These are phyloP conservation scores for Microsporum audouinii DNA, from an alignment of 2,329 filamentous ascomycete species.

Conservation along the genomic window DNA sequence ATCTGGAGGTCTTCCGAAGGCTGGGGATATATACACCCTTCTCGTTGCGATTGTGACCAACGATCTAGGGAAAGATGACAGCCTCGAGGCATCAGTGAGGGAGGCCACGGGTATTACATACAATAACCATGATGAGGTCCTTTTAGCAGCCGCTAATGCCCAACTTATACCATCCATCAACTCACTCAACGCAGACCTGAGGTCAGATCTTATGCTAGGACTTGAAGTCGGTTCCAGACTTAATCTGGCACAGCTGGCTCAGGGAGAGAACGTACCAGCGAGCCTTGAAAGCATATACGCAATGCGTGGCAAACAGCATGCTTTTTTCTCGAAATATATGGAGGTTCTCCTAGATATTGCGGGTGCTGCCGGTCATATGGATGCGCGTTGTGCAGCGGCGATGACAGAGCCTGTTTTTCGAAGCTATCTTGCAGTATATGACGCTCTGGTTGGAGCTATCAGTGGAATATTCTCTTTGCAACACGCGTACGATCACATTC, in stretches of 20 bases:
- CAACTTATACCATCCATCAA: background rate
- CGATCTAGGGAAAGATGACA: constrained; percentile 1
- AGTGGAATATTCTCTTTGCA: background rate
- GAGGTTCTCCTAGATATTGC: constrained; percentile 21
- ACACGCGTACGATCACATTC: background rate
- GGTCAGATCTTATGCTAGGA: constrained; percentile 23
- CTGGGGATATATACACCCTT: background rate
- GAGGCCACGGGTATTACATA: background rate
- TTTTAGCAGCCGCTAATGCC: constrained; percentile 4
- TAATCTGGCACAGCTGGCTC: constrained; percentile 31
- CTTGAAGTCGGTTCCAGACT: constrained; percentile 28
- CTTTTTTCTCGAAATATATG: constrained; percentile 27
- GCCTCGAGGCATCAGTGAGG: background rate
- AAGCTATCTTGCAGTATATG: background rate
- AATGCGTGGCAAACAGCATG: constrained; percentile 19
- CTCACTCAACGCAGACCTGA: background rate
- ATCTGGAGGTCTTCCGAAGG: background rate
- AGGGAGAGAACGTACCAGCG: constrained; percentile 28
- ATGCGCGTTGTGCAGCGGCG: background rate
- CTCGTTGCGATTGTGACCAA: constrained; percentile 2
- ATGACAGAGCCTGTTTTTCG: constrained; percentile 1
- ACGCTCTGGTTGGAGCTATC: background rate
- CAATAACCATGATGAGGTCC: constrained; percentile 1
- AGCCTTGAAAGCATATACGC: constrained; percentile 21
- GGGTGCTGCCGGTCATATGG: background rate